Evolutionary conservation across 192 early-diverging fungal genomes (phyloP), one percentile per base, ranked within the genome.

Genomic region (Gryganskiella cystojenkinii): DNA sequence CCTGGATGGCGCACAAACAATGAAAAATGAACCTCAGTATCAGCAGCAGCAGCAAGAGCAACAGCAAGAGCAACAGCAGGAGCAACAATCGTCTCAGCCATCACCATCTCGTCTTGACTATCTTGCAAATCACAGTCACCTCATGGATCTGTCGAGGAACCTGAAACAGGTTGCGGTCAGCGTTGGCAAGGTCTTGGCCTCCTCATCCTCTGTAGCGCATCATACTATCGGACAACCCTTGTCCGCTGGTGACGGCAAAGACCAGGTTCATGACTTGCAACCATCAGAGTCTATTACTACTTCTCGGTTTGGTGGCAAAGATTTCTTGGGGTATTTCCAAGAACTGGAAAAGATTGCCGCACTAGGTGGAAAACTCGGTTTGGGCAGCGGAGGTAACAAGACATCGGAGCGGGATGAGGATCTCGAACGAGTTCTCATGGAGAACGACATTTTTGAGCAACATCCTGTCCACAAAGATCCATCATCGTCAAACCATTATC

Each of bases 321-420:
- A 75, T 31, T 75, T 75, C 61, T 62, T 64, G 2, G 56, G 50
- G 2, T 75, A 75, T 27, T 75, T 75, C 31, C 57, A 75, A 27
- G 73, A 76, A 43, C 60, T 76, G 45, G 73, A 76, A 35, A 76
- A 76, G 54, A 56, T 76, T 52, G 73, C 73, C 1, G 73, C 65
- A 15, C 53, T 76, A 31, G 65, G 73, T 14, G 47, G 64, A 1
- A 67, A 61, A 28, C 55, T 76, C 27, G 73, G 65, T 3, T 58
- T 76, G 46, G 72, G 58, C 15, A 61, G 31, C n/a, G n/a, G n/a
- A n/a, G n/a, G n/a, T n/a, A n/a, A n/a, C n/a, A n/a, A n/a, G n/a
- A n/a, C n/a, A 13, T 40, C 28, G 0, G 19, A 56, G 15, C 34
- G 19, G 5, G 14, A 49, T 22, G 44, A 27, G 24, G 4, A 44